A percentile compares a stretch with the other conserved stretches of the same genome.
These are phyloP conservation scores for Backusella morwellensis DNA, from an alignment of 192 early-diverging fungal genomes.

Conservation along the genomic window DNA sequence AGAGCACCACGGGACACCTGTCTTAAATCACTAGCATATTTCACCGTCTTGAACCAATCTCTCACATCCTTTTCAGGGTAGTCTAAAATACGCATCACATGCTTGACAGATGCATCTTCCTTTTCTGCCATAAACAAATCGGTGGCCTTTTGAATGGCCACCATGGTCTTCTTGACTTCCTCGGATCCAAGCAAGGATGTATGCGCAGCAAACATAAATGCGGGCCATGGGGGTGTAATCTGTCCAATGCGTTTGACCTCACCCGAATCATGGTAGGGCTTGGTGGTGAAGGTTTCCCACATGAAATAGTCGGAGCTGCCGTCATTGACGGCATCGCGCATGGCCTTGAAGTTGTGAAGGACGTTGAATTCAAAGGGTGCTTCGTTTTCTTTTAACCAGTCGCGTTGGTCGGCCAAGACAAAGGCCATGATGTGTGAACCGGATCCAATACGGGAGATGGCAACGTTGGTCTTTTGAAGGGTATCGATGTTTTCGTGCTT, in stretches of 20 bases:
- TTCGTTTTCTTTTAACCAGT: slow-evolving; percentile 48
- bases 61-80: slow-evolving; percentile 57
- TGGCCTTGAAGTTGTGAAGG: slow-evolving; percentile 70
- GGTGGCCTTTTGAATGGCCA: slow-evolving; percentile 43
- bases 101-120: slow-evolving; percentile 43
- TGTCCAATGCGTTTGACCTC: slow-evolving; percentile 70
- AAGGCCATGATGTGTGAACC: slow-evolving; percentile 79
- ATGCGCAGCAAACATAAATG: slow-evolving; percentile 79
- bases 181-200: slow-evolving; percentile 37
- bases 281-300: slow-evolving; percentile 93
- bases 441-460: slow-evolving; percentile 71
- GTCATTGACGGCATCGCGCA: slow-evolving; percentile 66
- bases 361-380: slow-evolving; percentile 63
- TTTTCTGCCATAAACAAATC: slow-evolving; percentile 42
- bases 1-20: slow-evolving; percentile 44
- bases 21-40: slow-evolving; percentile 45
- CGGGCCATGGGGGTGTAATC: slow-evolving; percentile 88
- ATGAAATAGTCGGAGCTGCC: slow-evolving; percentile 75
- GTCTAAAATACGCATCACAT: slow-evolving; percentile 50
- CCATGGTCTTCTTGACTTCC: slow-evolving; percentile 26
- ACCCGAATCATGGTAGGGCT: slow-evolving; percentile 71
- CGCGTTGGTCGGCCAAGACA: slow-evolving; percentile 62
- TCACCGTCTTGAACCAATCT: slow-evolving; percentile 63
- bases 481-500: slow-evolving; percentile 40
- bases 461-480: slow-evolving; percentile 40